These are phyloP conservation scores for Kluyveromyces nonfermentans DNA, from an alignment of 805 yeast genomes.

Conservation along the genomic window DNA sequence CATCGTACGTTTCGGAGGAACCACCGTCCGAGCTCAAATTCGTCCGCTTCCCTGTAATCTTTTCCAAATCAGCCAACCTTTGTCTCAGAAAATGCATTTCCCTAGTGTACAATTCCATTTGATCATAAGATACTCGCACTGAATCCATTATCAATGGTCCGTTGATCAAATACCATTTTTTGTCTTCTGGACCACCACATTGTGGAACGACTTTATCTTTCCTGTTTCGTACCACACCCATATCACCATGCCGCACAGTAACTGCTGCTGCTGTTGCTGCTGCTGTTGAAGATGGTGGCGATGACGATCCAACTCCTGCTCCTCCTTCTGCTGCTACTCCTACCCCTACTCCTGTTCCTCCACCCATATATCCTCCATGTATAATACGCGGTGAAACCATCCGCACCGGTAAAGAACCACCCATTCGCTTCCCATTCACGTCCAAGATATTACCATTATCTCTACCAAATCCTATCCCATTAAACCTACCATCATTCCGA, in stretches of 20 bases:
- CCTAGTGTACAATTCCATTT: constrained; percentile 17
- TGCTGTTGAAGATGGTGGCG: neutral
- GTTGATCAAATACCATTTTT: constrained; percentile 21
- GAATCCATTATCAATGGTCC: constrained; percentile 26
- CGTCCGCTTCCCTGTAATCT: constrained; percentile 21
- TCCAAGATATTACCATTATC: no score
- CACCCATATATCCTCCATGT: no score
- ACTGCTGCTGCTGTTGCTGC: no score
- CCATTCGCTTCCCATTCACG: neutral
- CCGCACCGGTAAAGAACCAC: neutral
- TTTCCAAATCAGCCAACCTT: constrained; percentile 23
- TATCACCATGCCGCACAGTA: neutral
- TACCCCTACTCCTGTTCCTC: no score
- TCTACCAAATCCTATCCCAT: no score
- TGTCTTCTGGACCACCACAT: neutral
- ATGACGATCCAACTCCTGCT: no score
- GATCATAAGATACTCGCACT: constrained; percentile 16
- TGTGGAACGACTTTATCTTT: neutral
- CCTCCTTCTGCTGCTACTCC: no score
- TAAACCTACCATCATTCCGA: neutral
- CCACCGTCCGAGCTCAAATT: constrained; percentile 10
- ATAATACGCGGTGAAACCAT: neutral
- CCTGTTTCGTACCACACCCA: neutral
- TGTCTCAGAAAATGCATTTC: constrained; percentile 22
- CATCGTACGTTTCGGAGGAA: neutral